Conservation (phyloP, 1,284 basidiomycete genomes). For the Ustilago hordei region DNA sequence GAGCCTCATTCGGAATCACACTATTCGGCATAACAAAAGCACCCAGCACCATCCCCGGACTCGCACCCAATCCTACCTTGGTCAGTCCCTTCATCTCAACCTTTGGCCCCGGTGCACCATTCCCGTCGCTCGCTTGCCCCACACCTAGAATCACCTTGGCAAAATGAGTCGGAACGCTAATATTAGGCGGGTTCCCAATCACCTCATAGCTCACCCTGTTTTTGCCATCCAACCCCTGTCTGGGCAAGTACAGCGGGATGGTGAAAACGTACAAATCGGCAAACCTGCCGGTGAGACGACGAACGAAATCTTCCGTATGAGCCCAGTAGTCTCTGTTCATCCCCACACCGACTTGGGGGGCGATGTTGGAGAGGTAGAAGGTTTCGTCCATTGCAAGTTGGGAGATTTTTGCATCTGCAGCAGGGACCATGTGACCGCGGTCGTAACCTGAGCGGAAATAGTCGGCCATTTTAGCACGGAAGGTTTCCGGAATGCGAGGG, state of each 20-base stretch:
- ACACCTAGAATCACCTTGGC: conserved; percentile 89
- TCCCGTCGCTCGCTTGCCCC: conserved; percentile 16
- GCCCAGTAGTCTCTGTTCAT: conserved; percentile 93
- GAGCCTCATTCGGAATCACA: conserved; percentile 64
- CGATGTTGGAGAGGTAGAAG: conserved; percentile 93
- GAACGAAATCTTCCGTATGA: conserved; percentile 86
- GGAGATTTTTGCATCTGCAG: conserved; percentile 94
- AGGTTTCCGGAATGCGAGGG: conserved; percentile 79
- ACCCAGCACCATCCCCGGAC: conserved; percentile 45
- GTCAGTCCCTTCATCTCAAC: conserved; percentile 28
- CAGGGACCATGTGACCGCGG: conserved; percentile 94
- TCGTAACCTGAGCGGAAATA: conserved; percentile 92
- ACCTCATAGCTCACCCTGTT: conserved; percentile 89
- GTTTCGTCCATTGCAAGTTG: conserved; percentile 97
- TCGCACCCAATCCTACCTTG: conserved; percentile 30
- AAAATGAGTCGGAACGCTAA: conserved; percentile 96
- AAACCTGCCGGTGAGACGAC: conserved; percentile 85
- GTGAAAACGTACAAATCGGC: conserved; percentile 97
- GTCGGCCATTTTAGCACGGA: conserved; percentile 82
- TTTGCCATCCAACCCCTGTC: conserved; percentile 85
- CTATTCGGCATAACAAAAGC: conserved; percentile 69
- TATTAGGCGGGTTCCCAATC: conserved; percentile 88
- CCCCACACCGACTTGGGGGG: conserved; percentile 95
- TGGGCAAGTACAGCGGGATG: conserved; percentile 94
- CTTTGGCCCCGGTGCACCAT: conserved; percentile 24